These are phyloP conservation scores for Podila minutissima DNA, from an alignment of 192 early-diverging fungal genomes.

Conservation along the genomic window DNA sequence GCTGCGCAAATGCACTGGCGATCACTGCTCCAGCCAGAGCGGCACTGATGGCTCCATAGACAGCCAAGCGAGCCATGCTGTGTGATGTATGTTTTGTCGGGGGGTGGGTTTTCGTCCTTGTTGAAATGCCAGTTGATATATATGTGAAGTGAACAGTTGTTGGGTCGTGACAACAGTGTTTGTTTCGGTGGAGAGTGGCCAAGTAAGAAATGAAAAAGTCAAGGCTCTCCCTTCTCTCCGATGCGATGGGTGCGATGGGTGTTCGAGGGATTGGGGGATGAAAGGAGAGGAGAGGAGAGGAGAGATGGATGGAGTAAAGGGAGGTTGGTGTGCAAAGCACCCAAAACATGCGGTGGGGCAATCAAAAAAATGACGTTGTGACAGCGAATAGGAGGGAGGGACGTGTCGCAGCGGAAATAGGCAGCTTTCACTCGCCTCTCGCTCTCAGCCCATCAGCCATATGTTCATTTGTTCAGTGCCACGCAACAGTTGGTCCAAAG, in stretches of 20 bases:
- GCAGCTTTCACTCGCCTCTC: no score
- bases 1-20: conserved; percentile 70
- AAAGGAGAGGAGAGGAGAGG: neutral
- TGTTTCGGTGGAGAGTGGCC: no score
- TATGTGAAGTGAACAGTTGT: neutral
- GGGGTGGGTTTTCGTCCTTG: neutral
- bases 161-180: no score
- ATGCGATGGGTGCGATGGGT: neutral
- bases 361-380: neutral
- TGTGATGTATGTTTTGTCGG: neutral
- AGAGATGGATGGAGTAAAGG: neutral
- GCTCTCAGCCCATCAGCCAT: no score
- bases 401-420: neutral
- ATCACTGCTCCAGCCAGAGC: conserved; percentile 71
- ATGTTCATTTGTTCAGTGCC: no score
- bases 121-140: neutral
- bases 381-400: neutral
- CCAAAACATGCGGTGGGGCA: neutral
- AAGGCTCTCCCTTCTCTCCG: neutral
- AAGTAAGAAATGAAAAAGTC: neutral
- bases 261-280: no score
- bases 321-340: neutral
- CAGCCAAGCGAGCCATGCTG: conserved; percentile 67
- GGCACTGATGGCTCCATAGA: conserved; percentile 77
- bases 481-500: no score